A percentile compares a stretch with the other conserved stretches of the same genome.
phyloP scores from a whole-genome alignment of 805 yeast genomes.

The Candida multigemmis region DNA sequence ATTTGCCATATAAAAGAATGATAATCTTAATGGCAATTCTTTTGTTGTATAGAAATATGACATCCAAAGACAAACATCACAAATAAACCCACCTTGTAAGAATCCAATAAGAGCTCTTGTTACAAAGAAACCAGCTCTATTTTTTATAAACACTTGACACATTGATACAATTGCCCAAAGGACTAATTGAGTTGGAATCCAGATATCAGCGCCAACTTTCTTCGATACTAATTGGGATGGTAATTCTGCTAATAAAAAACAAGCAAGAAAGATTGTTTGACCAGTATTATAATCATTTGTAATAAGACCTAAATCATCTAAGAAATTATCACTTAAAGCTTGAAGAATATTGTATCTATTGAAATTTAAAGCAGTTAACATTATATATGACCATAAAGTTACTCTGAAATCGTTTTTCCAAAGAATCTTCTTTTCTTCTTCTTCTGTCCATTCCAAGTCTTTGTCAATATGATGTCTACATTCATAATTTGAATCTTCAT shows the following conservation, averaged over 20 bases:
- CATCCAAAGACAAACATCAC: constrained; percentile 53
- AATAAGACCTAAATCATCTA: constrained; percentile 22
- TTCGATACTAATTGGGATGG: constrained; percentile 60
- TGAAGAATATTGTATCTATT: constrained; percentile 14
- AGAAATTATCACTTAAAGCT: constrained; percentile 14
- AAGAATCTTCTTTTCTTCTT: constrained; percentile 17
- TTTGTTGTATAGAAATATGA: constrained; percentile 53
- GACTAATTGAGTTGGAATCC: constrained; percentile 38
- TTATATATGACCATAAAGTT: constrained; percentile 12
- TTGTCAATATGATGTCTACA: constrained; percentile 26
- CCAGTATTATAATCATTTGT: constrained; percentile 32
- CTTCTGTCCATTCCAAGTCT: constrained; percentile 20
- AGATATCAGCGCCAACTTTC: constrained; percentile 49
- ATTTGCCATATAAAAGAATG: constrained; percentile 30
- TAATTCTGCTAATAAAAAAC: constrained; percentile 33
- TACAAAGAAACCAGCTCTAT: constrained; percentile 13
- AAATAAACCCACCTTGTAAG: constrained; percentile 26
- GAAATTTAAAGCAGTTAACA: constrained; percentile 13
- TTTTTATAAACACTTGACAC: constrained; percentile 12
- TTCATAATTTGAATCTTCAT: constrained; percentile 23
- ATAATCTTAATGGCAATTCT: constrained; percentile 50
- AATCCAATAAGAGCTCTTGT: constrained; percentile 18
- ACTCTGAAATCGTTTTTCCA: constrained; percentile 11
- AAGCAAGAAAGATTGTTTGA: constrained; percentile 29
- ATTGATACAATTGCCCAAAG: constrained; percentile 19